Evolutionary conservation across 2,329 filamentous ascomycete species (phyloP), one percentile per base, ranked within the genome.

Genomic region (Stromatinia cepivora): DNA sequence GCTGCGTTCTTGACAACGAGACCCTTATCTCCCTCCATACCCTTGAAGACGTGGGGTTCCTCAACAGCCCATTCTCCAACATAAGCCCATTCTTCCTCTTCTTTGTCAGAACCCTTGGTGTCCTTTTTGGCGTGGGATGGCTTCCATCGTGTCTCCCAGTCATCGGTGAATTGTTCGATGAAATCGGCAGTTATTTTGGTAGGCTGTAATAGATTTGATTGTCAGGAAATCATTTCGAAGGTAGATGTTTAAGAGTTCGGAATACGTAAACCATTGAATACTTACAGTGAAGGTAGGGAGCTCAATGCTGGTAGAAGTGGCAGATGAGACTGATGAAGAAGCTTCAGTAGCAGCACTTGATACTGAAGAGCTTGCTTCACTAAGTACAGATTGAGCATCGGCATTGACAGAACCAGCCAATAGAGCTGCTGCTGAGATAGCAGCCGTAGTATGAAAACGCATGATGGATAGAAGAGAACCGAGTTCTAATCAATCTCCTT

Each of bases 1-100:
- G 95, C 95, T 74, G 92, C 87, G 85, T 98, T 97, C 90, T 99
- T 99, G 82, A 98, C 88, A 73, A 99, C 94, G 76, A 99, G 89
- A 82, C 94, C 95, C 85, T 96, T 96, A 84, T 98, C 94, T 73
- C 92, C 93, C 78, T 93, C 90, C 77, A 97, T 95, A 77, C 93
- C 95, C 85, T 95, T 96, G 82, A 92, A 90, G 78, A 95, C 88
- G 72, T 84, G 84, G 67, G 95, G 95, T 87, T 98, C 95, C 85
- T 99, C 95, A 72, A 97, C 95, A 64, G 93, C 84, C 95, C 95
- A 99, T 82, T 93, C 92, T 82, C 95, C 95, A 73, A 98, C 89
- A 81, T 97, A 99, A 69, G 94, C 93, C 95, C 95, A 98, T 80
- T 98, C 94, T 75, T 96, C 92, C 10, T 39, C 54, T 71, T 90